These are phyloP conservation scores for Euphorbia peplus DNA, from an alignment of 345 rosid genomes.

Conservation along the genomic window DNA sequence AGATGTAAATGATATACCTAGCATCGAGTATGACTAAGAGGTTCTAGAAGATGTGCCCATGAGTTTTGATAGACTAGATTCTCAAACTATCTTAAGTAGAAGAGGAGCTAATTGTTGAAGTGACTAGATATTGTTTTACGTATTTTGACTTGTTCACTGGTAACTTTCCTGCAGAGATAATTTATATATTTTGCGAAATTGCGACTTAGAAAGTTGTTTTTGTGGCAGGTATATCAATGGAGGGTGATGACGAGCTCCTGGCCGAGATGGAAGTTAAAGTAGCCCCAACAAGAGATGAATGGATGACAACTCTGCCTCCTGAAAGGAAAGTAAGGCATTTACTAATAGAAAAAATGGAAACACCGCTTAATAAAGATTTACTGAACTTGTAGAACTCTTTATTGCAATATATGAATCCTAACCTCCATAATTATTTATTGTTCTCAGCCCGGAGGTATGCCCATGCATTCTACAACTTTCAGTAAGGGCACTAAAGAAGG, in stretches of 20 bases:
- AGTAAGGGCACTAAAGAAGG: slow-evolving; percentile 67
- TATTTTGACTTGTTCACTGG: not conserved
- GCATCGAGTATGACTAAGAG: not conserved
- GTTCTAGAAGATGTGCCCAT: not conserved
- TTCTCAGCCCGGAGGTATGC: slow-evolving; percentile 67
- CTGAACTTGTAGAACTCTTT: not conserved
- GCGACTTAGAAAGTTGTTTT: slow-evolving; percentile 13
- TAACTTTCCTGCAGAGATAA: not conserved
- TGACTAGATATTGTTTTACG: not conserved
- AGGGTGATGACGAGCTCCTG: slow-evolving; percentile 89
- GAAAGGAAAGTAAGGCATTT: slow-evolving; percentile 68
- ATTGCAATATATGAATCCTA: not conserved
- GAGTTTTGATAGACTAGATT: not conserved
- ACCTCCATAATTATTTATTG: slow-evolving; percentile 8
- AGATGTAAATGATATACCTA: not conserved
- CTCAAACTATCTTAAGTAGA: not conserved
- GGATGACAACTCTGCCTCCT: slow-evolving; percentile 97
- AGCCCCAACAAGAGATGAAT: slow-evolving; percentile 75
- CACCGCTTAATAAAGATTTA: not conserved
- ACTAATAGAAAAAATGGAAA: not conserved
- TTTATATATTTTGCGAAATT: slow-evolving; percentile 5
- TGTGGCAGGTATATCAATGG: slow-evolving; percentile 80
- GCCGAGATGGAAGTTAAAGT: slow-evolving; percentile 65
- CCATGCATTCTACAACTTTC: slow-evolving; percentile 71
- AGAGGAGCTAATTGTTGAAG: not conserved